Percentiles rank a stretch among this genome's conserved stretches.
Conservation (phyloP, 257 asterid genomes). For the Solanum bulbocastanum region DNA sequence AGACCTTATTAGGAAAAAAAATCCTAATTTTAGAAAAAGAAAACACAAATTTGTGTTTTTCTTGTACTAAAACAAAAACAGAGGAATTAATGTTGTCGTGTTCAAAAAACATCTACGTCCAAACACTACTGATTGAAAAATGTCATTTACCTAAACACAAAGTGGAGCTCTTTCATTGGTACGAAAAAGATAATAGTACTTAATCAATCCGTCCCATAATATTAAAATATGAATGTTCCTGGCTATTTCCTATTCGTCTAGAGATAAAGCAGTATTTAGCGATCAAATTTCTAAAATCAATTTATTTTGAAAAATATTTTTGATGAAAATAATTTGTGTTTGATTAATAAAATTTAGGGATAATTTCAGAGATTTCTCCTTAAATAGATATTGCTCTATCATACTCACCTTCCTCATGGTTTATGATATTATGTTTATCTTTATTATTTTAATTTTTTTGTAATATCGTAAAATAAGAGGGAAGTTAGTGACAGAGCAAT, state of each 20-base stretch:
- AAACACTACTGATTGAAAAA: background rate
- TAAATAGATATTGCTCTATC: no score
- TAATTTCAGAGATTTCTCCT: no score
- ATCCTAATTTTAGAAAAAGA: background rate
- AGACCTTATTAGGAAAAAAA: background rate
- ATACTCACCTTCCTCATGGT: no score
- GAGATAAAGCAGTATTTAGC: no score
- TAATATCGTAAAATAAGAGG: no score
- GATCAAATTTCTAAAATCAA: no score
- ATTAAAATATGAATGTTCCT: background rate
- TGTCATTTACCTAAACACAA: background rate
- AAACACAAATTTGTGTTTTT: background rate
- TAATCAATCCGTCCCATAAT: background rate
- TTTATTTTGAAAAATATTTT: background rate
- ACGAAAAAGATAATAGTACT: background rate
- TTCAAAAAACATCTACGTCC: background rate
- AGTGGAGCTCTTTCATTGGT: background rate
- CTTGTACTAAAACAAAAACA: background rate
- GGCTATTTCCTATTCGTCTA: background rate
- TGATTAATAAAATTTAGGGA: background rate
- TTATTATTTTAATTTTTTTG: no score
- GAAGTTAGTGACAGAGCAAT: no score
- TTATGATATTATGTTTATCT: no score
- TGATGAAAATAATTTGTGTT: background rate
- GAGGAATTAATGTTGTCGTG: background rate